Percentiles rank a stretch among this genome's conserved stretches.
Conservation (phyloP, 176 grass and related monocot genomes). For the Bromus sterilis region DNA sequence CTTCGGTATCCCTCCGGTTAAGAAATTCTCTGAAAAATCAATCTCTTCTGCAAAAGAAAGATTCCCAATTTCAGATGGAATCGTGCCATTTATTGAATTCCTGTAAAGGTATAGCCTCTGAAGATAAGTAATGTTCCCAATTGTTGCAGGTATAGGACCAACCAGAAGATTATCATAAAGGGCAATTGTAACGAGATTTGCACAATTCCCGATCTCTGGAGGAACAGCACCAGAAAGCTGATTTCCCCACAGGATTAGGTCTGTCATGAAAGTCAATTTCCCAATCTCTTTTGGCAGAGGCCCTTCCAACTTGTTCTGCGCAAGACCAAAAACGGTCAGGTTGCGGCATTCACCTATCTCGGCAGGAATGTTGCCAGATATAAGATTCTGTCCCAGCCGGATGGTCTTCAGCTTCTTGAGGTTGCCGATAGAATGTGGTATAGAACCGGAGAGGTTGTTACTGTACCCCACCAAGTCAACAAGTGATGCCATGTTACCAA, state of each 20-base stretch:
- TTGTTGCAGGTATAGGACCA: constrained; percentile 65
- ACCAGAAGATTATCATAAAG: constrained; percentile 80
- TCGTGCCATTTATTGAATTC: constrained; percentile 79
- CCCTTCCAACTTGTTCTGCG: constrained; percentile 76
- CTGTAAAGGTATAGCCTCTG: constrained; percentile 78
- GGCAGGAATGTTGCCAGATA: constrained; percentile 72
- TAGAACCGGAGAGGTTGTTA: constrained; percentile 75
- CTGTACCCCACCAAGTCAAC: constrained; percentile 75
- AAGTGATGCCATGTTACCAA: constrained; percentile 72
- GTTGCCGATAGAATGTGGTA: constrained; percentile 64
- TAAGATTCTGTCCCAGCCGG: constrained; percentile 78
- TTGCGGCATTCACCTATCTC: constrained; percentile 79
- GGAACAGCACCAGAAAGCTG: constrained; percentile 69
- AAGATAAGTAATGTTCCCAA: constrained; percentile 62
- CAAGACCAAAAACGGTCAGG: constrained; percentile 73
- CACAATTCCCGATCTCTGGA: constrained; percentile 78
- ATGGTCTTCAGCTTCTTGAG: constrained; percentile 71
- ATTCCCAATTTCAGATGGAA: constrained; percentile 69
- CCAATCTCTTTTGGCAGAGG: constrained; percentile 69
- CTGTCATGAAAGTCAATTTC: constrained; percentile 56
- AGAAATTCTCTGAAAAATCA: constrained; percentile 93
- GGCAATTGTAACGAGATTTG: constrained; percentile 54
- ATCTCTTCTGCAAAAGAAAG: constrained; percentile 60
- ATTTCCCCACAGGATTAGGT: constrained; percentile 80
- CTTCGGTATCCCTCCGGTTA: constrained; percentile 74